A percentile compares a stretch with the other conserved stretches of the same genome.
Evolutionary conservation across 1,284 basidiomycete species (phyloP).

Genomic region (Lignosus rhinocerotis): DNA sequence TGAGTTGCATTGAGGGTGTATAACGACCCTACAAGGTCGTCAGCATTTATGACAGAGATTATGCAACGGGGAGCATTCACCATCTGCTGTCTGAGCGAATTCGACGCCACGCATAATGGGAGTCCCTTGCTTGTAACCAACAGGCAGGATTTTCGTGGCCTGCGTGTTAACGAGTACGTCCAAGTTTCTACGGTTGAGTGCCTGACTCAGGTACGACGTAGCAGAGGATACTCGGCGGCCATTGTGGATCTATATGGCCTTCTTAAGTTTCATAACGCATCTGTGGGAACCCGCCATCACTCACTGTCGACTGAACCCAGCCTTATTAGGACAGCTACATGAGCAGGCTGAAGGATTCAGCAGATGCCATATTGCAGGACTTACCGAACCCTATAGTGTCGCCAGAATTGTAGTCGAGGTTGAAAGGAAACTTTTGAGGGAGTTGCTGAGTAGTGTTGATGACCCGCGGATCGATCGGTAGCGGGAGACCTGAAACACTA

Average conservation of each 20-base stretch:
- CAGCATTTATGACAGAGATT: not conserved
- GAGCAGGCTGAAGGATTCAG: not conserved
- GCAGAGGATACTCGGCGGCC: constrained; percentile 29
- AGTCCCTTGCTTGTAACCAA: constrained; percentile 1
- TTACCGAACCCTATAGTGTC: constrained; percentile 39
- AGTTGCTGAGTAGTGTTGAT: constrained; percentile 34
- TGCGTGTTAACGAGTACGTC: constrained; percentile 42
- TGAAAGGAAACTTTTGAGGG: constrained; percentile 39
- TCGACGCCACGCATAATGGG: constrained; percentile 35
- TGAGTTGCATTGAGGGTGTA: constrained; percentile 22
- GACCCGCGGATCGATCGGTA: constrained; percentile 35
- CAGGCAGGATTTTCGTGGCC: constrained; percentile 31
- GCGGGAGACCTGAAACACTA: constrained; percentile 36
- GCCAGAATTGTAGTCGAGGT: constrained; percentile 40
- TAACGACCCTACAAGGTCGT: not conserved
- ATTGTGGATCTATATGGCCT: constrained; percentile 10
- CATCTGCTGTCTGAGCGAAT: constrained; percentile 26
- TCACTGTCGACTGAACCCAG: constrained; percentile 9
- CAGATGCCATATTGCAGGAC: not conserved
- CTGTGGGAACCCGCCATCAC: not conserved
- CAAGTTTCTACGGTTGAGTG: constrained; percentile 37
- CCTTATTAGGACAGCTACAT: not conserved
- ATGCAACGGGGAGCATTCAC: constrained; percentile 6
- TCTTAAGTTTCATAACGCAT: not conserved
- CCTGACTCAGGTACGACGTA: constrained; percentile 33